Evolutionary conservation across 371 early-diverging fungal genomes (phyloP).

Genomic region (Mucor plumbeus): DNA sequence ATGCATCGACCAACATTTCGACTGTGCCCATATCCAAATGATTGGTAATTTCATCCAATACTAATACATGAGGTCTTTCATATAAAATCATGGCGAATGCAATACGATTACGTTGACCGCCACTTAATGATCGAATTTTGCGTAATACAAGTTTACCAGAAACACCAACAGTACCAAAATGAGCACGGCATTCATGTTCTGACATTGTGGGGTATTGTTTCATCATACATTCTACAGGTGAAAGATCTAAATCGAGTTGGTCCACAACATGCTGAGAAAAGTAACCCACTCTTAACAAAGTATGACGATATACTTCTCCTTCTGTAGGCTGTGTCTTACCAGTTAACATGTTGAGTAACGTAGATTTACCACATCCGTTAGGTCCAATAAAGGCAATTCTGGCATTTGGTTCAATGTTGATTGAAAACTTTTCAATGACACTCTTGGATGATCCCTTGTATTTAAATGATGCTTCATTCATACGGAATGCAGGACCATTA

Average conservation of each 20-base stretch:
- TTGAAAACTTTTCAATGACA: slow-evolving; percentile 45
- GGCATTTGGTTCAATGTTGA: slow-evolving; percentile 63
- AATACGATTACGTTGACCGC: slow-evolving; percentile 81
- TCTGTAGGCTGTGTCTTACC: slow-evolving; percentile 60
- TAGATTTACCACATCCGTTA: slow-evolving; percentile 88
- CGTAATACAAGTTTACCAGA: slow-evolving; percentile 61
- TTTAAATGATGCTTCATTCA: slow-evolving; percentile 66
- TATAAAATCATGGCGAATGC: slow-evolving; percentile 72
- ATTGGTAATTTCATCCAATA: slow-evolving; percentile 89
- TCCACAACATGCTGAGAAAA: slow-evolving; percentile 85
- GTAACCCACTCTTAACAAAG: slow-evolving; percentile 70
- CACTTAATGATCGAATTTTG: slow-evolving; percentile 63
- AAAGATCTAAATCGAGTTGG: slow-evolving; percentile 55
- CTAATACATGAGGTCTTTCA: slow-evolving; percentile 73
- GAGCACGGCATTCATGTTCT: slow-evolving; percentile 66
- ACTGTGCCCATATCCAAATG: slow-evolving; percentile 81
- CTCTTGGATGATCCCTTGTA: slow-evolving; percentile 51
- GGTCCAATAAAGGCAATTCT: slow-evolving; percentile 77
- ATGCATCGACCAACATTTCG: slow-evolving; percentile 64
- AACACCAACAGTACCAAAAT: slow-evolving; percentile 72
- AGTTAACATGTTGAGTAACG: slow-evolving; percentile 75
- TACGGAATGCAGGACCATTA: slow-evolving; percentile 65
- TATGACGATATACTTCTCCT: slow-evolving; percentile 65
- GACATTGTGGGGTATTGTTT: slow-evolving; percentile 48
- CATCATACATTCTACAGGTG: slow-evolving; percentile 56